Evolutionary conservation across 225 moss, liverwort and hornwort genomes (phyloP).

Genomic region (Straminergon stramineum): DNA sequence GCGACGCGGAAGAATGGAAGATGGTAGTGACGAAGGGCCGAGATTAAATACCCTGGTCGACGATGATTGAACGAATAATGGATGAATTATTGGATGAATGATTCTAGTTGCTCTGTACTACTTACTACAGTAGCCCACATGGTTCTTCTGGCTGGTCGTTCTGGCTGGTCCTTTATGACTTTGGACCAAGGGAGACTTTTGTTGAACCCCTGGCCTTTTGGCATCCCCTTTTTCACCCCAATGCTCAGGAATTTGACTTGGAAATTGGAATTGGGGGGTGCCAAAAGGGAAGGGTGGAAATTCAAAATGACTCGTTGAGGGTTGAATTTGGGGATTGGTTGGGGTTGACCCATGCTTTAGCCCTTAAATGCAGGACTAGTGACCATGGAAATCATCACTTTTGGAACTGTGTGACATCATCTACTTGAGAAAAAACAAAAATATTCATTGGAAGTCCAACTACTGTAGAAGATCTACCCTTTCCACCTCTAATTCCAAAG

Average conservation of each 20-base stretch:
- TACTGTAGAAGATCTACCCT: no score
- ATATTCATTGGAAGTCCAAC: no score
- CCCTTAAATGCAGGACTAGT: no score
- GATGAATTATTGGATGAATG: not conserved
- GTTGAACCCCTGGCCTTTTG: not conserved
- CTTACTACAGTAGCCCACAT: not conserved
- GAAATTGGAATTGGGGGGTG: not conserved
- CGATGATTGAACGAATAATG: not conserved
- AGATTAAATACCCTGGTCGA: not conserved
- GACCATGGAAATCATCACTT: no score
- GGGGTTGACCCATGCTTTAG: not conserved
- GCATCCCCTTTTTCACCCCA: not conserved
- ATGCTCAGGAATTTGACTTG: not conserved
- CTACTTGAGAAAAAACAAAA: no score
- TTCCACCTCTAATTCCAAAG: no score
- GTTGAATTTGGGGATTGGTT: not conserved
- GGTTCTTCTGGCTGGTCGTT: not conserved
- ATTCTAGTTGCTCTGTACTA: not conserved
- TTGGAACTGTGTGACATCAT: no score
- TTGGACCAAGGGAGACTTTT: not conserved
- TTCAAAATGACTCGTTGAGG: not conserved
- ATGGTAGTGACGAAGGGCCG: not conserved
- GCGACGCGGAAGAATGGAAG: not conserved
- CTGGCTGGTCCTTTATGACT: conserved; percentile 4
- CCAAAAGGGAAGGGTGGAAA: not conserved